phyloP scores from a whole-genome alignment of 345 rosid genomes.

The Anastatica hierochuntica region DNA sequence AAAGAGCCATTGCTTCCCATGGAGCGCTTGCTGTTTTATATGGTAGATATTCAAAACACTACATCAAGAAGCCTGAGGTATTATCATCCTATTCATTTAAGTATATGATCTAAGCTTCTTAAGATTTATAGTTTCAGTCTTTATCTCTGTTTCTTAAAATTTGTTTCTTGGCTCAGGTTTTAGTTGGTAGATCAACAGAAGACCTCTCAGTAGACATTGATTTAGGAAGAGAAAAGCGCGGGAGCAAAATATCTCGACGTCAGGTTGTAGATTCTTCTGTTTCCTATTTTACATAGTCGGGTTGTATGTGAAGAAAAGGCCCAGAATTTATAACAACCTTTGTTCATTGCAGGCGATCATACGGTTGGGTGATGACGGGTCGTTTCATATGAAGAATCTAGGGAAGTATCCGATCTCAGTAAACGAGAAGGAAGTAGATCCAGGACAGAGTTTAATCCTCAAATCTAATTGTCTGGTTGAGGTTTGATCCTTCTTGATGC shows the following conservation, averaged over 20 bases:
- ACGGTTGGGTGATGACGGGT: constrained; percentile 56
- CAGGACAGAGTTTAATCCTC: constrained; percentile 38
- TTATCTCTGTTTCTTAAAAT: background rate
- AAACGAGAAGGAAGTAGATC: constrained; percentile 57
- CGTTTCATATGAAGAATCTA: constrained; percentile 61
- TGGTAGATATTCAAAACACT: constrained; percentile 69
- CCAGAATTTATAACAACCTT: background rate
- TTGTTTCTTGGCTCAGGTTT: constrained; percentile 42
- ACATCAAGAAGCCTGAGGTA: constrained; percentile 77
- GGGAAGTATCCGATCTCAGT: constrained; percentile 54
- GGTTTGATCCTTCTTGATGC: constrained; percentile 48
- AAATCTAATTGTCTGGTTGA: constrained; percentile 59
- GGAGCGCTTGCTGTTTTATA: constrained; percentile 65
- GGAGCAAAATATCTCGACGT: constrained; percentile 75
- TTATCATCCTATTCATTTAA: background rate
- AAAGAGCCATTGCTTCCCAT: constrained; percentile 60
- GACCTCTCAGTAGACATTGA: constrained; percentile 75
- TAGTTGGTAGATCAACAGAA: constrained; percentile 81
- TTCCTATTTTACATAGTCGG: too few species aligned
- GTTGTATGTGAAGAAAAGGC: background rate
- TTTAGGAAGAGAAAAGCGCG: constrained; percentile 70
- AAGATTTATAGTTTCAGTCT: too few species aligned
- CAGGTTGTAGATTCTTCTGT: constrained; percentile 45
- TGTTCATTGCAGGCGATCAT: constrained; percentile 48
- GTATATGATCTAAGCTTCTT: background rate